Base-by-base conservation (phyloP, 495 filamentous ascomycete species). In the Aspergillus diversus region DNA sequence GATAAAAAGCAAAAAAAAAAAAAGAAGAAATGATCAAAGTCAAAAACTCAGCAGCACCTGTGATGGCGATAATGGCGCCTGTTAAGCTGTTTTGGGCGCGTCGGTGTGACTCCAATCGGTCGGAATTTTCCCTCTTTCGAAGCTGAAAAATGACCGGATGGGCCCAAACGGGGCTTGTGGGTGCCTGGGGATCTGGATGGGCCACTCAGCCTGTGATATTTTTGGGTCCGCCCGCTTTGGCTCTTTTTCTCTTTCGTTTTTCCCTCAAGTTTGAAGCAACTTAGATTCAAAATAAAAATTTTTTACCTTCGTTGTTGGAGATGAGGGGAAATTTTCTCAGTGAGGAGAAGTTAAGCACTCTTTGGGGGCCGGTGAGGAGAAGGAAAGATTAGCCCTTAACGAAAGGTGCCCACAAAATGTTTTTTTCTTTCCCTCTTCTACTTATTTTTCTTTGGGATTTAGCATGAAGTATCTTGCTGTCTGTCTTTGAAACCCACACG, bases 41-140 rank as follows among this genome's bases (percentile, higher is more conserved):
- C 56, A 64, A 49, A 63, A 64, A 67, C 21, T 53, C 17, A 32
- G 31, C 12, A 9, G 32, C 27, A 67, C 55, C 68, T 55, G 61
- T 66, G 60, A 51, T 47, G 51, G 52, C 55, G 51, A 60, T 64
- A 59, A 58, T 56, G 55, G 43, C 37, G 60, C 50, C 50, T 55
- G 59, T 60, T 65, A 60, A 71, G 68, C 77, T 80, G 69, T 70
- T 78, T 80, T 73, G 69, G 76, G 77, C 71, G 75, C 74, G 75
- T 74, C 77, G 77, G 77, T 80, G 77, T 78, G 66, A 52, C 64
- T 39, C 27, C 39, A 12, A 56, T 47, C 33, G 35, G 56, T 52
- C 62, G 62, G 64, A 59, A 62, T 59, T 62, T 62, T 61, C n/a
- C 59, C 60, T 47, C 46, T 53, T 61, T 37, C 60, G 48, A 34